Conservation (phyloP, 108 stramenopile genomes). For the Schizochytrium sp. region DNA sequence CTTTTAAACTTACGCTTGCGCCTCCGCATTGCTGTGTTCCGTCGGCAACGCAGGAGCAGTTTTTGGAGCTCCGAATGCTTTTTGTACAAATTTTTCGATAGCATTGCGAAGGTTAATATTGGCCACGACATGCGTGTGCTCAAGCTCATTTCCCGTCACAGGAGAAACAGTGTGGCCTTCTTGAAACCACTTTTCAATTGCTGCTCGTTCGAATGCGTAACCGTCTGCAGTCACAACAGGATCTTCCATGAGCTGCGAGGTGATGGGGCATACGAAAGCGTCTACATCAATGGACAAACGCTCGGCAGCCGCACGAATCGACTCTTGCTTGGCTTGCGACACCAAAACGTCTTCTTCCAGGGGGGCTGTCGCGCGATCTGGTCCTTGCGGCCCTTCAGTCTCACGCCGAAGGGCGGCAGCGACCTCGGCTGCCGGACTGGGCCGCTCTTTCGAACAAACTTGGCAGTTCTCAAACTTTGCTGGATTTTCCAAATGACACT, state of each 20-base stretch:
- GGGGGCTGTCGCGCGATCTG: not conserved
- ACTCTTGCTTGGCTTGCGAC: not conserved
- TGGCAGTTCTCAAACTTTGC: not conserved
- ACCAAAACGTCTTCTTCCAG: not conserved
- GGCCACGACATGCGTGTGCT: not conserved
- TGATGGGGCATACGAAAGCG: constrained; percentile 19
- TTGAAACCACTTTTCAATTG: constrained; percentile 17
- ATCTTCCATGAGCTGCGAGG: not conserved
- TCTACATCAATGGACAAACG: not conserved
- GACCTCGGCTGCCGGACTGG: not conserved
- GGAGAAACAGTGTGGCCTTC: not conserved
- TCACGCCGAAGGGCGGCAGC: not conserved
- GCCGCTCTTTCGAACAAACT: not conserved
- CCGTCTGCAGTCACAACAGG: constrained; percentile 12
- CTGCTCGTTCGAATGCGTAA: not conserved
- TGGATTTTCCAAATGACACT: not conserved
- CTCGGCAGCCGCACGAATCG: not conserved
- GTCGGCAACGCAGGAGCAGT: not conserved
- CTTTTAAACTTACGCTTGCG: too few species aligned
- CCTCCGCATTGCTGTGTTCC: too few species aligned
- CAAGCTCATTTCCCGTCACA: not conserved
- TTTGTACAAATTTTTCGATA: not conserved
- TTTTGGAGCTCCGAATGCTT: not conserved
- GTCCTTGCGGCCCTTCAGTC: not conserved
- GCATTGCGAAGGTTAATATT: not conserved